A percentile compares a stretch with the other conserved stretches of the same genome.
Conservation (phyloP, 805 yeast species). For the Wickerhamomyces bisporus region DNA sequence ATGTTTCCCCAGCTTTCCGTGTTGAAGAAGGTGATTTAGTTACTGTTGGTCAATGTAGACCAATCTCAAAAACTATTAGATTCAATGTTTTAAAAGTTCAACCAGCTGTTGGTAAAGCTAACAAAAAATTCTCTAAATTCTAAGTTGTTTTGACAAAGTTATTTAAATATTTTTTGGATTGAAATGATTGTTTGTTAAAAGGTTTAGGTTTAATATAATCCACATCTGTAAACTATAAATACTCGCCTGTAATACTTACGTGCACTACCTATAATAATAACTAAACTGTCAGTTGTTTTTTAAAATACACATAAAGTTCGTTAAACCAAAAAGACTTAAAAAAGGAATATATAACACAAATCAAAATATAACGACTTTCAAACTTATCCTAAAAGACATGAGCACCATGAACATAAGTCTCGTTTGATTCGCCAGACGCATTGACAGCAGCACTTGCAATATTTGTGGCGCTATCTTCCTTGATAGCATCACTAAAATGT, state of each 20-base stretch:
- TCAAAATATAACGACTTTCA: neutral
- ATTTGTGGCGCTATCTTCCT: neutral
- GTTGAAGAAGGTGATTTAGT: constrained; percentile 98
- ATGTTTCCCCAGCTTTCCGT: constrained; percentile 99
- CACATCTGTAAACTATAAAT: constrained; percentile 12
- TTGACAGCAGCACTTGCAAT: constrained; percentile 12
- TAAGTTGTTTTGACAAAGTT: constrained; percentile 37
- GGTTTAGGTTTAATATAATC: constrained; percentile 7
- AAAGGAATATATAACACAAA: neutral
- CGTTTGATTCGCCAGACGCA: constrained; percentile 4
- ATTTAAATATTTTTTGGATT: constrained; percentile 3
- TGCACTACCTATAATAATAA: neutral
- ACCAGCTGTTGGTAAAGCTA: constrained; percentile 77
- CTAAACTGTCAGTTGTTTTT: no score
- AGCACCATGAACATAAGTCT: neutral
- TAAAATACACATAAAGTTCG: no score
- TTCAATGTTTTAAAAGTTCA: constrained; percentile 98
- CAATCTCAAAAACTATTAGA: constrained; percentile 99
- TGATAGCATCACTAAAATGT: constrained; percentile 5
- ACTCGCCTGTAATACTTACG: neutral
- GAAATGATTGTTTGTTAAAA: constrained; percentile 1
- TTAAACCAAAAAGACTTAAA: neutral
- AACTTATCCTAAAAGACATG: neutral
- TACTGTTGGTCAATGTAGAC: constrained; percentile 99
- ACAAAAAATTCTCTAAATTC: constrained; percentile 96